Conservation (phyloP, 306 rosid species). For the Inga leiocalycina region DNA sequence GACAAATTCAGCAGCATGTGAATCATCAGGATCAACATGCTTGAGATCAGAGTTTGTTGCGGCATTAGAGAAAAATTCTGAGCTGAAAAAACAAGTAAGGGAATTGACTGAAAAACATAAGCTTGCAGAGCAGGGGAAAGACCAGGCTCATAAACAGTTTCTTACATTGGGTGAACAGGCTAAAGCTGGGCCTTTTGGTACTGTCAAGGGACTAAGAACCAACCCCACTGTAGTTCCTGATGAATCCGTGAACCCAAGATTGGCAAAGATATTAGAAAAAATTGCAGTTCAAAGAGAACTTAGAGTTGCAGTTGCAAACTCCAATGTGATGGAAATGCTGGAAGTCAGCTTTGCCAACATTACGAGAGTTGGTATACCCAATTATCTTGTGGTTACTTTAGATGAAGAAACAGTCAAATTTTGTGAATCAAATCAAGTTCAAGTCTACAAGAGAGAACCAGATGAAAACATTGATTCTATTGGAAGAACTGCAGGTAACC, state of each 20-base stretch:
- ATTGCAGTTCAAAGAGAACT: no score
- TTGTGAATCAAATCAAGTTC: slow-evolving; percentile 12
- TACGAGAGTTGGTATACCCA: slow-evolving; percentile 7
- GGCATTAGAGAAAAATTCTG: slow-evolving; percentile 3
- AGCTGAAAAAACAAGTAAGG: slow-evolving; percentile 4
- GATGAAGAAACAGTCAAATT: slow-evolving; percentile 12
- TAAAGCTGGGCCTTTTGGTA: slow-evolving; percentile 21
- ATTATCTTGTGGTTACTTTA: slow-evolving; percentile 1
- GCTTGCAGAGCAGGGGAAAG: slow-evolving; percentile 7
- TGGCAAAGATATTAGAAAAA: no score
- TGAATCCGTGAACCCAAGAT: not conserved
- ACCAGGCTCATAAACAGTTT: slow-evolving; percentile 12
- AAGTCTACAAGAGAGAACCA: slow-evolving; percentile 6
- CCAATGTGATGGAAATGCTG: slow-evolving; percentile 1
- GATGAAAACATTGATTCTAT: slow-evolving; percentile 1
- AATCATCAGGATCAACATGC: slow-evolving; percentile 10
- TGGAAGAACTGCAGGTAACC: slow-evolving; percentile 3
- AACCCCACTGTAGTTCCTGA: slow-evolving; percentile 13
- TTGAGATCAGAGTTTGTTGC: slow-evolving; percentile 5
- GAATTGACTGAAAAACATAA: not conserved
- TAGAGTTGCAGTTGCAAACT: slow-evolving; percentile 12
- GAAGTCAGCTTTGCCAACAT: slow-evolving; percentile 7
- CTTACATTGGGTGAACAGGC: not conserved
- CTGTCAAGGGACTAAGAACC: slow-evolving; percentile 16
- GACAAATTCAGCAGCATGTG: not conserved